Evolutionary conservation across 1,284 basidiomycete species (phyloP).

Genomic region (Baeospora myosura): DNA sequence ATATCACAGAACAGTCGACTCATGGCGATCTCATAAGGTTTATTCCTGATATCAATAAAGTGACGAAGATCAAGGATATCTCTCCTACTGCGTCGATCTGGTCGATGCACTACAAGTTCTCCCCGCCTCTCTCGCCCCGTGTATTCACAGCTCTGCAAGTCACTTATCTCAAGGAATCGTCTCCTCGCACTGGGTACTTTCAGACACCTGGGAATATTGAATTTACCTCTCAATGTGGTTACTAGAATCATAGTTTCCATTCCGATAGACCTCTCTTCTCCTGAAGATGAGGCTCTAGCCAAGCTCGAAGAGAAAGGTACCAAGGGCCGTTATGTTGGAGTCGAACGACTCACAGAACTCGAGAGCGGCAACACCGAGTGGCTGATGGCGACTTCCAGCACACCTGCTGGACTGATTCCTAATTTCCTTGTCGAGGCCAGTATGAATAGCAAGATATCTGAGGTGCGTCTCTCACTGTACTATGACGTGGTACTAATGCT

Average conservation of each 20-base stretch:
- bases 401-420: slow-evolving; percentile 63
- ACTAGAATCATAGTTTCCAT: slow-evolving; percentile 61
- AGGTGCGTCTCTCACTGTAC: slow-evolving; percentile 31
- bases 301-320: slow-evolving; percentile 61
- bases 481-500: neutral
- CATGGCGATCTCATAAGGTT: slow-evolving; percentile 35
- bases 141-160: slow-evolving; percentile 71
- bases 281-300: slow-evolving; percentile 50
- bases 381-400: slow-evolving; percentile 74
- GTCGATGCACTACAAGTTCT: slow-evolving; percentile 67
- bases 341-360: slow-evolving; percentile 59
- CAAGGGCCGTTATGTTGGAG: slow-evolving; percentile 61
- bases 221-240: neutral
- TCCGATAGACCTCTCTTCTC: slow-evolving; percentile 55
- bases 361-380: slow-evolving; percentile 63
- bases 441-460: slow-evolving; percentile 54
- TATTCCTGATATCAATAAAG: slow-evolving; percentile 58
- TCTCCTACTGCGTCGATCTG: slow-evolving; percentile 61
- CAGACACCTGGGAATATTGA: neutral
- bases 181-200: slow-evolving; percentile 48
- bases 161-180: slow-evolving; percentile 38
- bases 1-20: neutral
- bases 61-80: slow-evolving; percentile 51
- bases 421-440: slow-evolving; percentile 50
- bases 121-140: slow-evolving; percentile 61